phyloP scores from a whole-genome alignment of 2,329 filamentous ascomycete species.

The Beauveria sp. region DNA sequence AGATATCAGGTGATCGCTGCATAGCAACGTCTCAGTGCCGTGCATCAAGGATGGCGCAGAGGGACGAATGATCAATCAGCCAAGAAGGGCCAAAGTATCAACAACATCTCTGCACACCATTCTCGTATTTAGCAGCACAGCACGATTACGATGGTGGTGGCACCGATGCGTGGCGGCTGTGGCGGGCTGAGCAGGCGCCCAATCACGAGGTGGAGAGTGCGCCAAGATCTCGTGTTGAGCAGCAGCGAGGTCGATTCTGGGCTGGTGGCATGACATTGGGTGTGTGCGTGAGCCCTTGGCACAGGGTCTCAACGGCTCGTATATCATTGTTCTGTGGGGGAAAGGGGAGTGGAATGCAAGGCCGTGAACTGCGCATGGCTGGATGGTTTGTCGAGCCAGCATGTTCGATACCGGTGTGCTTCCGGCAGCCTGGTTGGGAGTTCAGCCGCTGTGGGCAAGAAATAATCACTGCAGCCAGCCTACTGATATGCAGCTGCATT shows the following conservation, averaged over 20 bases:
- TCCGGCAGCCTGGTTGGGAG: neutral
- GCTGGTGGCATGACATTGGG: neutral
- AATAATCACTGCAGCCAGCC: neutral
- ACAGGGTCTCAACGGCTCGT: neutral
- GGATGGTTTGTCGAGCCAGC: neutral
- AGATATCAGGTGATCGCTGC: neutral
- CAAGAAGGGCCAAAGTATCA: no score
- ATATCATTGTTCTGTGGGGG: neutral
- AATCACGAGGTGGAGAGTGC: neutral
- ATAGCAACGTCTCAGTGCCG: neutral
- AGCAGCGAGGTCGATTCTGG: neutral
- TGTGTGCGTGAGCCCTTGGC: neutral
- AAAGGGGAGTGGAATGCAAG: neutral
- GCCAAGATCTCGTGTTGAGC: conserved; percentile 10
- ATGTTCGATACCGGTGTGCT: neutral
- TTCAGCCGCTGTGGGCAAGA: neutral
- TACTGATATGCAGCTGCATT: neutral
- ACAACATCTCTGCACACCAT: neutral
- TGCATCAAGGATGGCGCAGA: neutral
- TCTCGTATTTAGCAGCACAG: neutral
- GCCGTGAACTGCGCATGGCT: no score
- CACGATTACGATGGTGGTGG: neutral
- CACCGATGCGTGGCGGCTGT: neutral
- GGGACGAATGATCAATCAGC: neutral
- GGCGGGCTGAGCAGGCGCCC: neutral